Evolutionary conservation across 495 filamentous ascomycete species (phyloP).

Genomic region (Penicillium pancosmium): DNA sequence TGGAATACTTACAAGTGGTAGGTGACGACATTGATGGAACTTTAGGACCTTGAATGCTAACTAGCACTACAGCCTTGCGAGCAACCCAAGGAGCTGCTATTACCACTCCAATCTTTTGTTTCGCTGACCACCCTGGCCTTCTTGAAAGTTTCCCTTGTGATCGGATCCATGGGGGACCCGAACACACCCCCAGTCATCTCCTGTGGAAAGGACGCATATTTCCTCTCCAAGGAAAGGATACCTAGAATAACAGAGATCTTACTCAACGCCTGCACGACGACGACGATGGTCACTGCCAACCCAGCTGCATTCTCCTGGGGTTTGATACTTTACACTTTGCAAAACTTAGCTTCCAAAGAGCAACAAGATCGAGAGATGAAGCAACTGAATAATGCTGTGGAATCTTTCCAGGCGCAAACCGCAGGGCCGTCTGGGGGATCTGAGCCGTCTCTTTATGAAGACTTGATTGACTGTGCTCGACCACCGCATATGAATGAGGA

Average conservation of each 20-base stretch:
- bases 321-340: conserved; percentile 69
- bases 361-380: conserved; percentile 62
- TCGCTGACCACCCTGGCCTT: conserved; percentile 75
- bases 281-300: conserved; percentile 55
- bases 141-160: conserved; percentile 61
- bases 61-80: conserved; percentile 42
- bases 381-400: conserved; percentile 63
- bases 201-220: conserved; percentile 55
- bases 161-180: conserved; percentile 35
- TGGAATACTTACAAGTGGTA: conserved; percentile 61
- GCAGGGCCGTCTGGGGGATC: conserved; percentile 28
- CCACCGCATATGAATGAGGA: conserved; percentile 42
- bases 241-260: conserved; percentile 64
- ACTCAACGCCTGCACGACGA: conserved; percentile 51
- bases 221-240: conserved; percentile 63
- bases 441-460: conserved; percentile 51
- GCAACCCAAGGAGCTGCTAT: conserved; percentile 52
- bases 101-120: conserved; percentile 66
- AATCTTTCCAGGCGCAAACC: conserved; percentile 50
- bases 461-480: conserved; percentile 51
- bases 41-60: conserved; percentile 25
- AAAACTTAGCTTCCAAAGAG: conserved; percentile 57
- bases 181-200: conserved; percentile 14
- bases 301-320: conserved; percentile 79
- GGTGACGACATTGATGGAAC: conserved; percentile 26